Percentiles rank a stretch among this genome's conserved stretches.
These are phyloP conservation scores for Proliferodiscus dingleyae DNA, from an alignment of 2,329 filamentous ascomycete genomes.

Conservation along the genomic window DNA sequence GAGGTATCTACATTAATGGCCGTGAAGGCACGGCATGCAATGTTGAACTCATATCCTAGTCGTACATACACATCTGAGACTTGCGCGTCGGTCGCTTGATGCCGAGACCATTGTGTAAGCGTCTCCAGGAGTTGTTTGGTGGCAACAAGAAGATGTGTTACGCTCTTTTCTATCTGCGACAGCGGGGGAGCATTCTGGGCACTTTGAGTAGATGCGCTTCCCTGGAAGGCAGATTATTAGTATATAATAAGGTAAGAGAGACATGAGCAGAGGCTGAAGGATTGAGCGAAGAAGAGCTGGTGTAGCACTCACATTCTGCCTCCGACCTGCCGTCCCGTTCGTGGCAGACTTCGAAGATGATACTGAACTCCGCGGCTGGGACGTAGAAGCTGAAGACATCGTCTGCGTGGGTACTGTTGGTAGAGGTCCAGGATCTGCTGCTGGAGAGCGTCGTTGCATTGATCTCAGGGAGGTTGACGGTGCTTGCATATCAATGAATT, in stretches of 20 bases:
- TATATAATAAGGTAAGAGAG: not conserved
- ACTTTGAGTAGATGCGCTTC: conserved; percentile 14
- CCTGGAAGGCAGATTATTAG: conserved; percentile 15
- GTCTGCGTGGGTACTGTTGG: conserved; percentile 50
- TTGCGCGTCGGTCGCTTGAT: conserved; percentile 84
- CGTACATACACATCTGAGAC: conserved; percentile 98
- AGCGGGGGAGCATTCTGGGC: conserved; percentile 38
- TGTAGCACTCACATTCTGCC: conserved; percentile 51
- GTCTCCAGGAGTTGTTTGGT: conserved; percentile 98
- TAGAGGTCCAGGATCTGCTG: conserved; percentile 54
- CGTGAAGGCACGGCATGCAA: conserved; percentile 93
- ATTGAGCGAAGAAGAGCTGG: not conserved
- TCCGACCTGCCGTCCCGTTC: conserved; percentile 44
- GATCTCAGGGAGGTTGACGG: conserved; percentile 47
- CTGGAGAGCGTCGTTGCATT: conserved; percentile 59
- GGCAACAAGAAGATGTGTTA: conserved; percentile 93
- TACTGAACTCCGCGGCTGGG: conserved; percentile 60
- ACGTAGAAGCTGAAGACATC: conserved; percentile 50
- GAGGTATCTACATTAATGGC: conserved; percentile 94
- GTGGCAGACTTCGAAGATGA: conserved; percentile 59
- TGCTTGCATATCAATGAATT: conserved; percentile 43
- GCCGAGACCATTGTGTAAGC: conserved; percentile 93
- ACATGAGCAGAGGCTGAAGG: not conserved
- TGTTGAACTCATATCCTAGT: conserved; percentile 97
- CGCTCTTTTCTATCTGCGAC: conserved; percentile 98